Evolutionary conservation across 768 basidiomycete species (phyloP).

Genomic region (Lentinula sp.): DNA sequence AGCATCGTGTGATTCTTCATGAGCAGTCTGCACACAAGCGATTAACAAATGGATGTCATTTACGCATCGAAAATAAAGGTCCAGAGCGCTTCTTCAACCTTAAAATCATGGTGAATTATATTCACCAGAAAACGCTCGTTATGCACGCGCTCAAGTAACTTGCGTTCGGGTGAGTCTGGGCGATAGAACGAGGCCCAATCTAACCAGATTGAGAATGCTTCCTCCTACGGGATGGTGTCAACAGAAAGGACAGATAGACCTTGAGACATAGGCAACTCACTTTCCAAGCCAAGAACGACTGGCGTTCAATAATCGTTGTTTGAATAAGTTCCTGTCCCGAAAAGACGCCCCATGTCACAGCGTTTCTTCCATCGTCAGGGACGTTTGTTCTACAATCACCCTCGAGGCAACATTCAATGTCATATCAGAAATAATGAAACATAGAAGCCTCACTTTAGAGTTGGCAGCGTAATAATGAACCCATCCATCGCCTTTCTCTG

Average conservation of each 20-base stretch:
- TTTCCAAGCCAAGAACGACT: conserved; percentile 97
- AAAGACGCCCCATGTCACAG: conserved; percentile 99
- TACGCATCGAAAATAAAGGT: conserved; percentile 56
- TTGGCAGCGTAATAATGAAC: conserved; percentile 89
- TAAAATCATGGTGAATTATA: conserved; percentile 92
- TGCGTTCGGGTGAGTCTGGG: conserved; percentile 65
- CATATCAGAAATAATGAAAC: neutral
- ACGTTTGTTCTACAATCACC: conserved; percentile 81
- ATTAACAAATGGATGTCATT: no score
- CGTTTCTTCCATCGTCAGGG: conserved; percentile 73
- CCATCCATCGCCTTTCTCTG: conserved; percentile 50
- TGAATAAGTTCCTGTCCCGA: conserved; percentile 94
- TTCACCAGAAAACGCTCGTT: conserved; percentile 85
- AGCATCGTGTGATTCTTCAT: no score
- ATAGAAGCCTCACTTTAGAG: conserved; percentile 43
- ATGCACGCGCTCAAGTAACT: conserved; percentile 65
- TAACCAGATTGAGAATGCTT: conserved; percentile 93
- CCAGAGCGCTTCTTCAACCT: conserved; percentile 75
- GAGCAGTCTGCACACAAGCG: no score
- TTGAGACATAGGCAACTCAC: conserved; percentile 29
- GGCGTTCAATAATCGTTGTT: conserved; percentile 92
- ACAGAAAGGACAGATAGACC: neutral
- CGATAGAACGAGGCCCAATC: conserved; percentile 91
- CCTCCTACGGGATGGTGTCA: conserved; percentile 53
- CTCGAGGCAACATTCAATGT: conserved; percentile 26